Conservation (phyloP, 208 protist genomes). For the Crithidia thermophila region DNA sequence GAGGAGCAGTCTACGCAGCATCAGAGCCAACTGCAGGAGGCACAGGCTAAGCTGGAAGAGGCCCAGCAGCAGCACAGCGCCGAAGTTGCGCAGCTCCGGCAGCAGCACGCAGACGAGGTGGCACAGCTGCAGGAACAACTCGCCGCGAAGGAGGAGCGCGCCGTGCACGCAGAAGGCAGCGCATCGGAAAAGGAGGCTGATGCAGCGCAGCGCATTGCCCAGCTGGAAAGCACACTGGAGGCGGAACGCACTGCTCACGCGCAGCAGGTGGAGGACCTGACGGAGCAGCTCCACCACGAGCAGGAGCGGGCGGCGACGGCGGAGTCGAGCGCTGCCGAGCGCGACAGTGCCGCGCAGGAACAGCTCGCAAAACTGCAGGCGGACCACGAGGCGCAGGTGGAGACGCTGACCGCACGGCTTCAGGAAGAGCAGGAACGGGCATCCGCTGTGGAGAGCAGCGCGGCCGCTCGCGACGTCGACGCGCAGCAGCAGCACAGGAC, state of each 20-base stretch:
- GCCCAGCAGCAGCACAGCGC: constrained; percentile 6
- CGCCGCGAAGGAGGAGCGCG: constrained; percentile 11
- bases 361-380: neutral
- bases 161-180: neutral
- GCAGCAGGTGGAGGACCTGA: neutral
- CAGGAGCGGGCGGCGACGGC: neutral
- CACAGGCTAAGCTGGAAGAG: neutral
- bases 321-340: constrained; percentile 9
- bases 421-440: too few relatives aligned
- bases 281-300: neutral
- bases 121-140: constrained; percentile 16
- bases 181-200: too few relatives aligned
- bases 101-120: neutral
- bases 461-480: neutral
- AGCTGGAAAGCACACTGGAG: neutral
- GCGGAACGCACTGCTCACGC: neutral
- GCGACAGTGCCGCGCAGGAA: constrained; percentile 11
- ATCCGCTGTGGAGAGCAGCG: neutral
- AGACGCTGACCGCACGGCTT: neutral
- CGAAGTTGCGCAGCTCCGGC: neutral
- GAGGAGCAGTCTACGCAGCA: neutral
- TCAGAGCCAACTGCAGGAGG: constrained; percentile 4
- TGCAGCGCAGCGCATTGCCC: too few relatives aligned
- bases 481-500: neutral
- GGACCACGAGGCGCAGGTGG: neutral